These are phyloP conservation scores for Alectoria sarmentosa DNA, from an alignment of 495 filamentous ascomycete species.

Conservation along the genomic window DNA sequence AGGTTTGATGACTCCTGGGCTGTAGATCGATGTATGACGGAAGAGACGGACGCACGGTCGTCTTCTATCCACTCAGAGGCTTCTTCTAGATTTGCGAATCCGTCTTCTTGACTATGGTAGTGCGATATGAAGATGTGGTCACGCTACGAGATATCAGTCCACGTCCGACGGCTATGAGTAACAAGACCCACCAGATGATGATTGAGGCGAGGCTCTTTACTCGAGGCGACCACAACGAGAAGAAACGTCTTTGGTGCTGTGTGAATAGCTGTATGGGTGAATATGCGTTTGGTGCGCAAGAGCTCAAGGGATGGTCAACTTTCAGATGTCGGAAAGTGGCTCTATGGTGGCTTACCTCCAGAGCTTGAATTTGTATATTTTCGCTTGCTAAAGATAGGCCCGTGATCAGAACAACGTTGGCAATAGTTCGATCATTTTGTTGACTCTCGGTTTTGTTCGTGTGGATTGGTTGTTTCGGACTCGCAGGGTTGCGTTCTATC, in stretches of 20 bases:
- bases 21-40: constrained; percentile 37
- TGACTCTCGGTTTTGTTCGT: neutral
- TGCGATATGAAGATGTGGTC: constrained; percentile 87
- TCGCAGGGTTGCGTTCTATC: neutral
- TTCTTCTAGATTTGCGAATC: constrained; percentile 63
- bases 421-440: constrained; percentile 41
- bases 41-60: constrained; percentile 39
- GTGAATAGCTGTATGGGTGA: constrained; percentile 62
- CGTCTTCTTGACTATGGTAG: constrained; percentile 67
- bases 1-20: neutral
- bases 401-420: constrained; percentile 74
- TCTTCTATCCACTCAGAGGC: constrained; percentile 41
- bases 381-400: constrained; percentile 64
- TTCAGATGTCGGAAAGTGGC: neutral
- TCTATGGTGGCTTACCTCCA: constrained; percentile 50
- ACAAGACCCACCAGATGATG: constrained; percentile 41
- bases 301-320: constrained; percentile 43
- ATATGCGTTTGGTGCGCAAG: constrained; percentile 69
- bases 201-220: constrained; percentile 34
- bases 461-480: neutral
- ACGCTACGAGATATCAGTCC: constrained; percentile 41
- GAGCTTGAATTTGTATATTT: constrained; percentile 75
- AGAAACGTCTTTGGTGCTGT: constrained; percentile 74
- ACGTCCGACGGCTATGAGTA: neutral
- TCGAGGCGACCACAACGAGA: constrained; percentile 62